These are phyloP conservation scores for Hansenula sp. DNA, from an alignment of 1,139 yeast genomes.

Conservation along the genomic window DNA sequence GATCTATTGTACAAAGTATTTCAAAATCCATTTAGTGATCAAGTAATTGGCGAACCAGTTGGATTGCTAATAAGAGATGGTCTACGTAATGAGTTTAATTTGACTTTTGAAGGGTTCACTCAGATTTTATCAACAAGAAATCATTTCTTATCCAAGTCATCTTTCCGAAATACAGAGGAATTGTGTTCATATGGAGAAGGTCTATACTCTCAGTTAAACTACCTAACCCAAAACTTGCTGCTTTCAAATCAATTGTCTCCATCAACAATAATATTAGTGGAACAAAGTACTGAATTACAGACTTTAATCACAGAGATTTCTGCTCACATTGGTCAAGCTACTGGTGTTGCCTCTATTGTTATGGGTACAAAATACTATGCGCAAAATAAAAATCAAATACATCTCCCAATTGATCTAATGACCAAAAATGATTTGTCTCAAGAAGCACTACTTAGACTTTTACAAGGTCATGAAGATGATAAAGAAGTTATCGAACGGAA, in stretches of 20 bases:
- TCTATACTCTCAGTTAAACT: slow-evolving; percentile 68
- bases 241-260: slow-evolving; percentile 59
- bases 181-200: slow-evolving; percentile 83
- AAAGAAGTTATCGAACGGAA: slow-evolving; percentile 29
- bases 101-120: slow-evolving; percentile 51
- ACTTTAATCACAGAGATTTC: slow-evolving; percentile 52
- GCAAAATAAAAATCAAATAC: slow-evolving; percentile 41
- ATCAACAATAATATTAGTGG: slow-evolving; percentile 46
- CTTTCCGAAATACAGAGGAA: slow-evolving; percentile 49
- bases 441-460: slow-evolving; percentile 52
- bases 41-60: slow-evolving; percentile 59
- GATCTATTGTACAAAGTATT: slow-evolving; percentile 44
- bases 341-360: slow-evolving; percentile 64
- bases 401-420: slow-evolving; percentile 59
- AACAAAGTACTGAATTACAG: slow-evolving; percentile 40
- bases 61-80: slow-evolving; percentile 51
- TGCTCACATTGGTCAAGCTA: slow-evolving; percentile 83
- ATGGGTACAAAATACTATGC: slow-evolving; percentile 62
- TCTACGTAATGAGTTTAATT: slow-evolving; percentile 42
- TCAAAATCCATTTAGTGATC: slow-evolving; percentile 33
- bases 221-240: slow-evolving; percentile 58
- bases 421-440: slow-evolving; percentile 54
- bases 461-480: slow-evolving; percentile 36
- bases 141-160: slow-evolving; percentile 41
- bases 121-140: slow-evolving; percentile 62